Percentiles rank a stretch among this genome's conserved stretches.
phyloP scores from a whole-genome alignment of 257 asterid species.

The Oldenlandia corymbosa region DNA sequence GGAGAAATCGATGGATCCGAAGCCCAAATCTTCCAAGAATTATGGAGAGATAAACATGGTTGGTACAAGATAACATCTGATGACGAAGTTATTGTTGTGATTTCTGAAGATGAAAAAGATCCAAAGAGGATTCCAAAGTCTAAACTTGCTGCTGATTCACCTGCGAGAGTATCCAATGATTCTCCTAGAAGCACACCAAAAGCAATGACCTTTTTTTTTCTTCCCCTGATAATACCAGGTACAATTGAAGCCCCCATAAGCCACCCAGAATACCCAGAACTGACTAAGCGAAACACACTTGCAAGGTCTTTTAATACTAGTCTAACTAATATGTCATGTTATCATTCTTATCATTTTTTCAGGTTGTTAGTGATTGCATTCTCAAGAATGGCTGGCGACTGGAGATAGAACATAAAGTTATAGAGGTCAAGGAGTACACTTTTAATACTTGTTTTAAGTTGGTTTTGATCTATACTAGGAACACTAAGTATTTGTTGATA shows the following conservation, averaged over 20 bases:
- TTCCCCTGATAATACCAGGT: conserved; percentile 52
- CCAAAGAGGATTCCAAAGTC: conserved; percentile 27
- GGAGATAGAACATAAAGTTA: too few species aligned
- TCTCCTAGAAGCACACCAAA: conserved; percentile 32
- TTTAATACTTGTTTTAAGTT: too few species aligned
- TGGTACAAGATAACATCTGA: conserved; percentile 38
- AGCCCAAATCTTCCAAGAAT: conserved; percentile 20
- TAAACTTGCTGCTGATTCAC: conserved; percentile 29
- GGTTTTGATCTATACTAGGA: too few species aligned
- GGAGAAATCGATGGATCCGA: conserved; percentile 27
- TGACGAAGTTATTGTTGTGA: conserved; percentile 46
- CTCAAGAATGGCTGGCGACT: too few species aligned
- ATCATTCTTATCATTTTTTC: too few species aligned
- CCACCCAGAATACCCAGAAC: conserved; percentile 64
- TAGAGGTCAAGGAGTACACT: too few species aligned
- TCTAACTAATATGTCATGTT: too few species aligned
- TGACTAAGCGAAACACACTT: conserved; percentile 48
- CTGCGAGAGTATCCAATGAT: conserved; percentile 35
- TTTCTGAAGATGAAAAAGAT: conserved; percentile 45
- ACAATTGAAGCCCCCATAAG: conserved; percentile 47
- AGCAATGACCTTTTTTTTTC: conserved; percentile 29
- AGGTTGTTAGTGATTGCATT: too few species aligned
- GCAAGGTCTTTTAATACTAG: conserved; percentile 59
- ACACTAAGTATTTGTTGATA: too few species aligned
- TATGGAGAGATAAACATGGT: conserved; percentile 50